These are phyloP conservation scores for Carex pumila DNA, from an alignment of 176 grass and related monocot genomes.

Conservation along the genomic window DNA sequence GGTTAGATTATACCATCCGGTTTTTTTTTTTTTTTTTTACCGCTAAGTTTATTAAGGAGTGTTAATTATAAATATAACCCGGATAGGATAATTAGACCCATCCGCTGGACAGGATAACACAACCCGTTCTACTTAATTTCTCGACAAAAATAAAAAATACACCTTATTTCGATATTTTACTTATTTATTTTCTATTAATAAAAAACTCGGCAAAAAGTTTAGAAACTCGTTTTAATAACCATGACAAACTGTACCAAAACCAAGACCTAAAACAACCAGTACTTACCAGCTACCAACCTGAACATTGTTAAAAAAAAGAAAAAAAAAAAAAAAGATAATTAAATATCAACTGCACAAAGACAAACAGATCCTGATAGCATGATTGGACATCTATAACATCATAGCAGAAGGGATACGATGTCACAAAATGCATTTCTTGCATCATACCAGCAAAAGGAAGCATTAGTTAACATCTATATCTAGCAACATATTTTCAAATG, in stretches of 20 bases:
- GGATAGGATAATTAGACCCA: too few species aligned
- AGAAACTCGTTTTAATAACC: not conserved
- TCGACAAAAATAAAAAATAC: too few species aligned
- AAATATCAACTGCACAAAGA: not conserved
- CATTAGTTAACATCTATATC: not conserved
- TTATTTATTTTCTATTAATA: too few species aligned
- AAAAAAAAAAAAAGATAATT: not conserved
- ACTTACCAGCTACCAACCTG: not conserved
- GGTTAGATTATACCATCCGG: too few species aligned
- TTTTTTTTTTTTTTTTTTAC: too few species aligned
- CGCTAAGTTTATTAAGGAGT: too few species aligned
- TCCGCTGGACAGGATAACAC: too few species aligned
- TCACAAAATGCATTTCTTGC: conserved; percentile 3
- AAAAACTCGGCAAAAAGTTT: not conserved
- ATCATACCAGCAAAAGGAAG: not conserved
- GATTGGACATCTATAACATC: not conserved
- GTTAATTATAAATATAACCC: too few species aligned
- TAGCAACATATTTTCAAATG: not conserved
- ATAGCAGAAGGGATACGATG: not conserved
- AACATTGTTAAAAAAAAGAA: not conserved
- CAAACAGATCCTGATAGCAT: not conserved
- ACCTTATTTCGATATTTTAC: too few species aligned
- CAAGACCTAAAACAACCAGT: not conserved
- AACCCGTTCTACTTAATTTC: too few species aligned
- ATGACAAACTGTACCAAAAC: not conserved